phyloP scores from a whole-genome alignment of 2,329 filamentous ascomycete species.

The Fusarium nygamai region DNA sequence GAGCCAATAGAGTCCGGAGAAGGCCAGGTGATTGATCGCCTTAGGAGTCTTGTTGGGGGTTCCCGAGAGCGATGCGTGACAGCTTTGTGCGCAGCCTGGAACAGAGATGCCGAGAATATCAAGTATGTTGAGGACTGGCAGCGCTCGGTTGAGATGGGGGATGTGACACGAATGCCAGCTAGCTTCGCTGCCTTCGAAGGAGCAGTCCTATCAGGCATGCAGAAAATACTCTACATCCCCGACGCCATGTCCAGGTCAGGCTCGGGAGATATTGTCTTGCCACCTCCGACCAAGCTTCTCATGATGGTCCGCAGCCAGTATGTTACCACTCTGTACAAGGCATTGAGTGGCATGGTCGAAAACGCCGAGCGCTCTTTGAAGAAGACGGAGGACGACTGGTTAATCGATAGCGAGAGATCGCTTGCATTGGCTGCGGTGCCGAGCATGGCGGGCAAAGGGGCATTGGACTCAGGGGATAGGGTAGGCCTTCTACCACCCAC shows the following conservation, averaged over 20 bases:
- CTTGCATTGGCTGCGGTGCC: conserved; percentile 49
- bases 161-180: conserved; percentile 90
- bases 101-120: conserved; percentile 90
- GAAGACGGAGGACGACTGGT: conserved; percentile 71
- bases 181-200: conserved; percentile 88
- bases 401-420: conserved; percentile 57
- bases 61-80: conserved; percentile 87
- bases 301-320: conserved; percentile 91
- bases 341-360: conserved; percentile 94
- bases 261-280: conserved; percentile 79
- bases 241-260: conserved; percentile 82
- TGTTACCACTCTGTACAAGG: conserved; percentile 92
- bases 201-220: conserved; percentile 83
- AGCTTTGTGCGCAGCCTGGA: conserved; percentile 91
- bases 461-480: conserved; percentile 65
- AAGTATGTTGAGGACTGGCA: conserved; percentile 96
- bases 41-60: conserved; percentile 78
- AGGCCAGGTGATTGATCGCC: conserved; percentile 71
- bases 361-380: conserved; percentile 84
- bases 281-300: conserved; percentile 88
- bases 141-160: conserved; percentile 79
- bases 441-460: conserved; percentile 55
- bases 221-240: conserved; percentile 93
- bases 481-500: conserved; percentile 51
- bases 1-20: conserved; percentile 68